A percentile compares a stretch with the other conserved stretches of the same genome.
Conservation (phyloP, 768 basidiomycete species). For the Boletus pseudopeckii region DNA sequence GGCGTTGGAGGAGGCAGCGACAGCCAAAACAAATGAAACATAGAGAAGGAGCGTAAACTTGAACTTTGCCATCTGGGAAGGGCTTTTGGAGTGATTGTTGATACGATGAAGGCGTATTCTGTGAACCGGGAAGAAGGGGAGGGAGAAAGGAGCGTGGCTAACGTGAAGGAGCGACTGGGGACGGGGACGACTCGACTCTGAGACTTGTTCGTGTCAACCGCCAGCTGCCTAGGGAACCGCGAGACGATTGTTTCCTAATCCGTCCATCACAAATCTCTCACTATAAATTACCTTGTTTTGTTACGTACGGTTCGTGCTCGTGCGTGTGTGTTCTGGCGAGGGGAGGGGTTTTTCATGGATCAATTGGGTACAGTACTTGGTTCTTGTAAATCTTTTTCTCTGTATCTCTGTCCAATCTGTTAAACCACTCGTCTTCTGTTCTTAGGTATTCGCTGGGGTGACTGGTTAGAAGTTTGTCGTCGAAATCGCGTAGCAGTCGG, state of each 20-base stretch:
- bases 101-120: not conserved
- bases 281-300: not conserved
- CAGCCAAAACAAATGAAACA: constrained; percentile 51
- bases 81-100: constrained; percentile 2
- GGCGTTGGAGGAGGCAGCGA: constrained; percentile 46
- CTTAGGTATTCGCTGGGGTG: no score
- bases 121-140: not conserved
- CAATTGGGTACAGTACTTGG: no score
- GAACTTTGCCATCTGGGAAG: constrained; percentile 47
- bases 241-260: constrained; percentile 10
- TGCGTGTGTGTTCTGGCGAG: no score
- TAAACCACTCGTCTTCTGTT: no score
- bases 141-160: constrained; percentile 12
- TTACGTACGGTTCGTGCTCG: no score
- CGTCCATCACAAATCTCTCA: not conserved
- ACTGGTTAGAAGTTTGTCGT: no score
- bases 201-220: constrained; percentile 14
- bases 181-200: not conserved
- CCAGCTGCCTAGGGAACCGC: constrained; percentile 15
- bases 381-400: no score
- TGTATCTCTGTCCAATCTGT: no score
- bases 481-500: no score
- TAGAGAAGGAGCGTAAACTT: constrained; percentile 63
- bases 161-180: constrained; percentile 17
- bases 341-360: no score